Percentiles rank a stretch among this genome's conserved stretches.
Evolutionary conservation across 2,329 filamentous ascomycete genomes (phyloP).

Genomic region (Colletotrichum sp.): DNA sequence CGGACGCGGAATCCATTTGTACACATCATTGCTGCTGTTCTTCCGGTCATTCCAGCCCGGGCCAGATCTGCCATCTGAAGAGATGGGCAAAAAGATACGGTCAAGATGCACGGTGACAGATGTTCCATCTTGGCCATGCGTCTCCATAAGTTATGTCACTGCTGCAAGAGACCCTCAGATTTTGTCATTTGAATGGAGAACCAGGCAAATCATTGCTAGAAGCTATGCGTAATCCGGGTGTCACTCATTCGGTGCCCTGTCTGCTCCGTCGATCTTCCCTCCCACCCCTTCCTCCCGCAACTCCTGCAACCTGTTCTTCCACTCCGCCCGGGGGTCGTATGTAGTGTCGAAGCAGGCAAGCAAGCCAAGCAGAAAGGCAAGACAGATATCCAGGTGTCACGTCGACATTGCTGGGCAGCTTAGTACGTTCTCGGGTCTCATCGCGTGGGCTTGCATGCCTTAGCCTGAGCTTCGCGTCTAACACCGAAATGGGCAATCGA

Average conservation of each 20-base stretch:
- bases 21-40: neutral
- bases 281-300: neutral
- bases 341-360: neutral
- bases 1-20: neutral
- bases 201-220: neutral
- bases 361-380: neutral
- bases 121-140: neutral
- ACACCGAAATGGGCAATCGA: constrained; percentile 16
- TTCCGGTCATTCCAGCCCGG: neutral
- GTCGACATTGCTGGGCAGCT: neutral
- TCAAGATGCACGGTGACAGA: neutral
- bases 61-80: neutral
- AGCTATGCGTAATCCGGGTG: neutral
- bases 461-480: constrained; percentile 18
- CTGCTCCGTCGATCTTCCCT: neutral
- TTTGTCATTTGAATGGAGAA: neutral
- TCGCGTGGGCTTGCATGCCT: constrained; percentile 13
- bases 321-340: neutral
- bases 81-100: neutral
- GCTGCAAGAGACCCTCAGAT: neutral
- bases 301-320: neutral
- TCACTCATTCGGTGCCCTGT: neutral
- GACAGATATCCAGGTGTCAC: neutral
- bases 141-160: constrained; percentile 14
- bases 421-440: constrained; percentile 1